Conservation (phyloP, 768 basidiomycete genomes). For the Austroboletus eburneus region DNA sequence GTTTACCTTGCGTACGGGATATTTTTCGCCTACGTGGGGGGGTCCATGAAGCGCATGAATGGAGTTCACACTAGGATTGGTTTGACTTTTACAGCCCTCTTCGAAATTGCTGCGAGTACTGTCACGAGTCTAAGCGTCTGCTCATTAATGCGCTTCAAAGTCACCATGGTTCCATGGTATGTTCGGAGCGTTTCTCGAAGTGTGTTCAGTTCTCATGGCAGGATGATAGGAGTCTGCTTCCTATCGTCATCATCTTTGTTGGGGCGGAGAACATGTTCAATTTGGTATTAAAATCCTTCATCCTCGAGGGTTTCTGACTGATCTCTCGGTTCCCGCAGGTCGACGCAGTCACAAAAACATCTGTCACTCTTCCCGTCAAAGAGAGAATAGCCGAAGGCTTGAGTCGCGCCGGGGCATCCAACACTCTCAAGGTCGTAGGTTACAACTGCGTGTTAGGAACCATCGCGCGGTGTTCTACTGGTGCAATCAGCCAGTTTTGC, state of each 20-base stretch:
- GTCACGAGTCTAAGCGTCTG: conserved; percentile 93
- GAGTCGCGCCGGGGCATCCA: conserved; percentile 84
- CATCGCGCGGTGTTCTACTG: conserved; percentile 68
- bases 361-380: conserved; percentile 83
- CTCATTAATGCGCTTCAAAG: conserved; percentile 81
- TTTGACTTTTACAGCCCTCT: conserved; percentile 87
- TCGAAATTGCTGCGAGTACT: conserved; percentile 89
- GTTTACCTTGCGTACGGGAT: conserved; percentile 73
- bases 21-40: conserved; percentile 71
- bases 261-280: conserved; percentile 98
- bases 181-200: conserved; percentile 17
- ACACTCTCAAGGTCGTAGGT: conserved; percentile 86
- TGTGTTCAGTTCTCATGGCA: conserved; percentile 6
- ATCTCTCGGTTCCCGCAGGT: conserved; percentile 47
- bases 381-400: conserved; percentile 90
- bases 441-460: conserved; percentile 79
- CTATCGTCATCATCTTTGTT: conserved; percentile 91
- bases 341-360: conserved; percentile 79
- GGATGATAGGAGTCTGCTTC: conserved; percentile 69
- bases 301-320: conserved; percentile 16
- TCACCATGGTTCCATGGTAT: conserved; percentile 88
- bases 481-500: conserved; percentile 90
- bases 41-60: conserved; percentile 71
- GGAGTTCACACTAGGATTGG: conserved; percentile 89
- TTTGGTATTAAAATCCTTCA: conserved; percentile 51